These are phyloP conservation scores for Asterionellopsis glacialis DNA, from an alignment of 108 stramenopile species.

Conservation along the genomic window DNA sequence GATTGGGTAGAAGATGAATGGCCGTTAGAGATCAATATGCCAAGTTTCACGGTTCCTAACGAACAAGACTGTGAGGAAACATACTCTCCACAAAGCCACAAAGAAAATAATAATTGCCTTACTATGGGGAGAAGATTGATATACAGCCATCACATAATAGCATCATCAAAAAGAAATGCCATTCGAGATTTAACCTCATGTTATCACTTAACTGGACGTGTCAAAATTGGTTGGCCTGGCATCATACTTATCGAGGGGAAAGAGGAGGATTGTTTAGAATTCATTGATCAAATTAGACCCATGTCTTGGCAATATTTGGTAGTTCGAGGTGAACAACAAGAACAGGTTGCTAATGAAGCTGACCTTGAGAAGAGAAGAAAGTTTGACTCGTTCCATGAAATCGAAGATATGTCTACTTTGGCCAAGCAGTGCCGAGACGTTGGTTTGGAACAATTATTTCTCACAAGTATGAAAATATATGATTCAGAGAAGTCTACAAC, in stretches of 20 bases:
- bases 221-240: conserved; percentile 84
- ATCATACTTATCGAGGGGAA: conserved; percentile 67
- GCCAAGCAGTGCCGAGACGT: conserved; percentile 55
- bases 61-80: background rate
- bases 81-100: background rate
- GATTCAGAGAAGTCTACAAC: conserved; percentile 6
- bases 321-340: conserved; percentile 66
- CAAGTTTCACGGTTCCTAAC: conserved; percentile 4
- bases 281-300: conserved; percentile 58
- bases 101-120: background rate
- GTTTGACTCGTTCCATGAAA: conserved; percentile 33
- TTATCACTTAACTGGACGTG: conserved; percentile 60
- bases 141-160: conserved; percentile 86
- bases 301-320: conserved; percentile 76
- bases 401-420: conserved; percentile 64
- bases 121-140: conserved; percentile 58
- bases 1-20: conserved; percentile 68
- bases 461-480: conserved; percentile 64
- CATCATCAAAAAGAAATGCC: conserved; percentile 63
- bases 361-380: conserved; percentile 25
- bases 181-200: conserved; percentile 50
- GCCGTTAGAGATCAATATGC: conserved; percentile 1
- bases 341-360: conserved; percentile 4
- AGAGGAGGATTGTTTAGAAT: conserved; percentile 48
- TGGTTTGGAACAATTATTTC: conserved; percentile 63